Percentiles rank a stretch among this genome's conserved stretches.
Conservation (phyloP, 441 rosid species). For the Eruca vesicaria region DNA sequence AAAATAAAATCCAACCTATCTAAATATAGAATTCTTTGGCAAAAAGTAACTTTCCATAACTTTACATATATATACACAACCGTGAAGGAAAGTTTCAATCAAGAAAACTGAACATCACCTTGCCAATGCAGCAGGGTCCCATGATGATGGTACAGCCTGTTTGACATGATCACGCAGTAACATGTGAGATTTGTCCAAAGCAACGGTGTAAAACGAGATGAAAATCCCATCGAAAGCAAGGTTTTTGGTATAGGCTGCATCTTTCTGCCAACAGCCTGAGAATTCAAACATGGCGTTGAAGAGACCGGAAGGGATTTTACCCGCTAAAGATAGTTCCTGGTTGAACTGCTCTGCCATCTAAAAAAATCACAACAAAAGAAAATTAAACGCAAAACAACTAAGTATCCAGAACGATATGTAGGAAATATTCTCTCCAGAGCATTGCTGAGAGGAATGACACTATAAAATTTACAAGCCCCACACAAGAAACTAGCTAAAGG, state of each 20-base stretch:
- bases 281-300: constrained; percentile 92
- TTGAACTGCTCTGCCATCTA: constrained; percentile 99
- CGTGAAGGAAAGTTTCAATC: background rate
- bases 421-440: background rate
- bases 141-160: constrained; percentile 83
- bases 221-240: constrained; percentile 94
- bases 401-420: background rate
- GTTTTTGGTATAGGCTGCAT: constrained; percentile 84
- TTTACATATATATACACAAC: background rate
- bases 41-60: background rate
- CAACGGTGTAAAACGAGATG: constrained; percentile 81
- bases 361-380: constrained; percentile 4
- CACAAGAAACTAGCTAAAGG: background rate
- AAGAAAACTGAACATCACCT: constrained; percentile 50
- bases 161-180: constrained; percentile 74
- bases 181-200: constrained; percentile 84
- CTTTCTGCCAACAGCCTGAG: constrained; percentile 91
- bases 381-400: background rate
- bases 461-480: background rate
- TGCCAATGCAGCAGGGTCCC: constrained; percentile 97
- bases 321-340: constrained; percentile 83
- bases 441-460: background rate
- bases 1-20: background rate
- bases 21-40: background rate
- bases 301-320: constrained; percentile 94